Evolutionary conservation across 352 stramenopile species (phyloP), one percentile per base, ranked within the genome.

Genomic region (Thalassiosira hispida): DNA sequence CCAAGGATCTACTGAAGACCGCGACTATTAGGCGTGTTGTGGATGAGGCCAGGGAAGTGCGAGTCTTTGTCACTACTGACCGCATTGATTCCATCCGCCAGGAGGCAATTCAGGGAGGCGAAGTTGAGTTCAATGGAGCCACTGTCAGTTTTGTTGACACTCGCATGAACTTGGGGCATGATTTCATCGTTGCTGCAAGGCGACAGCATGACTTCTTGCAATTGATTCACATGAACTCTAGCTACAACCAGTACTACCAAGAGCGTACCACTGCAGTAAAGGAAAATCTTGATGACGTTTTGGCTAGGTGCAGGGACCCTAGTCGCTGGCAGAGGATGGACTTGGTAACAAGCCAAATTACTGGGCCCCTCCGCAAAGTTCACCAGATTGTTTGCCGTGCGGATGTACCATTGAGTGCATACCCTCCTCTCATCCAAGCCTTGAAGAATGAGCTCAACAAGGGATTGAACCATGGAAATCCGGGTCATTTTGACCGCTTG

Each of bases 61-160:
- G 8, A 3, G 23, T 55, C 16, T 67, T 67, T 35, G 33, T 67
- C 2, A 67, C 23, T 4, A 67, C n/a, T n/a, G 59, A 67, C 42
- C 59, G 38, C 16, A 67, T 67, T 38, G 40, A 67, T 55, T 51
- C 35, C 6, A 67, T 67, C 12, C 31, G 40, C 6, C 6, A 35
- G 2, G 23, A 51, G 14, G 59, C 59, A 11, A 23, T 49, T 9
- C 6, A 49, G 7, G 27, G 20, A 23, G n/a, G 25, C 11, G 14
- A 25, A 23, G n/a, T 47, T 44, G 56, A 49, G 11, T 7, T n/a
- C 16, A 12, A 7, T 22, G 16, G n/a, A n/a, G n/a, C 25, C 12
- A 14, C 27, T 22, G 29, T 11, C 7, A 44, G 2, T 22, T 12
- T 20, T 7, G 12, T 49, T 47, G 56, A 65, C 25, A 47, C 31